A percentile compares a stretch with the other conserved stretches of the same genome.
These are phyloP conservation scores for Marvania coccoides DNA, from an alignment of 139 green algal species.

Conservation along the genomic window DNA sequence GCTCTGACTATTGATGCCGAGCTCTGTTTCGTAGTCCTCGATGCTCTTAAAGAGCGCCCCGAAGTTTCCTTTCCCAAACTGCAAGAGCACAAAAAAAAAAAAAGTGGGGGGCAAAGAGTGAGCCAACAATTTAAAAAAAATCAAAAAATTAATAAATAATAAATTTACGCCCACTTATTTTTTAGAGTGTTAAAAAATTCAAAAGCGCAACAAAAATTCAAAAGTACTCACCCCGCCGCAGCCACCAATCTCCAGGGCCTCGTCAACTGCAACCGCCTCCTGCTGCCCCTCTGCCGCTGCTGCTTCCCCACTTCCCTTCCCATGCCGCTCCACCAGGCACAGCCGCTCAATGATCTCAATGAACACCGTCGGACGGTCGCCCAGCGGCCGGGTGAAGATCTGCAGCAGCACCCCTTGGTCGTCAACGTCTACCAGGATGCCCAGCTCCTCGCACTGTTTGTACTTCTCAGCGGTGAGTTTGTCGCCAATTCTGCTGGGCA, in stretches of 20 bases:
- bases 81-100: too few relatives aligned
- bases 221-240: slow-evolving; percentile 98
- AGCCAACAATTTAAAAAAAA: too few relatives aligned
- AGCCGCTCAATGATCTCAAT: slow-evolving; percentile 98
- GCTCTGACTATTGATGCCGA: slow-evolving; percentile 35
- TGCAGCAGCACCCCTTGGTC: slow-evolving; percentile 96
- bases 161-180: too few relatives aligned
- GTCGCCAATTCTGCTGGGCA: slow-evolving; percentile 55
- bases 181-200: too few relatives aligned
- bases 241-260: slow-evolving; percentile 67
- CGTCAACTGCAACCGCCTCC: slow-evolving; percentile 1
- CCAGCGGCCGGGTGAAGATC: slow-evolving; percentile 85
- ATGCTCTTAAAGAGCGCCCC: slow-evolving; percentile 90
- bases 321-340: neutral
- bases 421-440: slow-evolving; percentile 92
- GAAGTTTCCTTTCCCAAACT: slow-evolving; percentile 97
- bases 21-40: slow-evolving; percentile 52
- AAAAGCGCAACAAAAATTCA: too few relatives aligned
- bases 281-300: neutral
- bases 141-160: too few relatives aligned
- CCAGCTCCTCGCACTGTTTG: slow-evolving; percentile 76
- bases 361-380: slow-evolving; percentile 89
- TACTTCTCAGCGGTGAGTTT: slow-evolving; percentile 60
- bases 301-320: neutral
- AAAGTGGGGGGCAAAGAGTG: too few relatives aligned